Evolutionary conservation across 352 stramenopile species (phyloP), one percentile per base, ranked within the genome.

Genomic region (Peronospora destructor): DNA sequence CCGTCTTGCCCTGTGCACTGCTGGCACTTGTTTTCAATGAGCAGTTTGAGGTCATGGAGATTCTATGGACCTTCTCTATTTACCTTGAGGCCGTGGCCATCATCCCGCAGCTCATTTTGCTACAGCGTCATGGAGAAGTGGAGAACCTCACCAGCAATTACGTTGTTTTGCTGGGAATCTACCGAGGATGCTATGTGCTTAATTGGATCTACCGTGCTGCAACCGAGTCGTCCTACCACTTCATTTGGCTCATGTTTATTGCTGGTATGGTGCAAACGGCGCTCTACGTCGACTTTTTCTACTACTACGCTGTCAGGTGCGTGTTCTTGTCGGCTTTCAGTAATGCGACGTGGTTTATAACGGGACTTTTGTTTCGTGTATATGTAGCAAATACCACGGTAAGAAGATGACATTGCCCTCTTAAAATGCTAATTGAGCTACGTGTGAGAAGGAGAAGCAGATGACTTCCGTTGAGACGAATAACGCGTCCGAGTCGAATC

Each of bases 221-320:
- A 36, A 95, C 85, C 1, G 97, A 99, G 75, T 76, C 76, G 49
- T 83, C 91, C 35, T 99, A 99, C 76, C 83, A 96, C 64, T 97
- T 98, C 68, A 97, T 98, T 69, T 98, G 87, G 79, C 87, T 99
- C 42, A 97, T 98, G 56, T 99, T 98, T 65, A 95, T 99, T 59
- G 96, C 90, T 45, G 97, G 96, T 16, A 92, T 98, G 54, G 84
- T 99, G 50, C 97, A 99, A 75, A 99, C 97, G 1, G 76, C 91
- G 38, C 81, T 99, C 29, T 99, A 99, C 78, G 92, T 96, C 19
- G 97, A 99, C 73, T 99, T 99, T 56, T 99, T 99, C 79, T 99
- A 99, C 84, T 99, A 99, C 80, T 99, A 99, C 67, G 73, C 95
- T 42, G 87, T 94, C 48, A 94, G 83, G 83, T 94, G 54, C 47